Evolutionary conservation across 257 asterid species (phyloP).

Genomic region (Solanum sitiens): DNA sequence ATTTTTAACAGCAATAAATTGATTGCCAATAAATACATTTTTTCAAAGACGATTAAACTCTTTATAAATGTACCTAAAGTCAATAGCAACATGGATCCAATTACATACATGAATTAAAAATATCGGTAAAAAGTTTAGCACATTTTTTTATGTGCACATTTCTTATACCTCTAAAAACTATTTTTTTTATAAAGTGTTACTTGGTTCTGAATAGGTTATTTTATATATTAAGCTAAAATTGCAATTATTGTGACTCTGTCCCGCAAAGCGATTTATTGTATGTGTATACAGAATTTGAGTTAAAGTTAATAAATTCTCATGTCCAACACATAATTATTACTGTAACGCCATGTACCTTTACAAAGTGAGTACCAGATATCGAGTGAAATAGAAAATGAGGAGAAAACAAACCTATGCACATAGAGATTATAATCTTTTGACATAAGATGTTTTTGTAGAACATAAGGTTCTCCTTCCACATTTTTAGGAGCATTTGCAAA

Average conservation of each 20-base stretch:
- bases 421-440: constrained; percentile 55
- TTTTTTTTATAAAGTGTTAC: no score
- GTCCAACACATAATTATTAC: not conserved
- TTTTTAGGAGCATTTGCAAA: constrained; percentile 54
- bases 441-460: constrained; percentile 52
- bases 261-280: not conserved
- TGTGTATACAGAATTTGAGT: no score
- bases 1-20: no score
- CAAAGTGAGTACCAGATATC: not conserved
- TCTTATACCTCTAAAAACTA: no score
- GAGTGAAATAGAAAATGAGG: not conserved
- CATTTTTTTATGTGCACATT: no score
- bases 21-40: no score
- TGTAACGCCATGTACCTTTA: not conserved
- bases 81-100: no score
- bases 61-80: no score
- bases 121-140: no score
- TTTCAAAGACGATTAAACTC: no score
- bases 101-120: no score
- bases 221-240: not conserved
- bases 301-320: no score
- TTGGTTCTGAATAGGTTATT: not conserved
- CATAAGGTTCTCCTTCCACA: constrained; percentile 44
- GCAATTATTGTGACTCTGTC: not conserved
- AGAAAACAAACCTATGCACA: constrained; percentile 48